phyloP scores from a whole-genome alignment of 2,329 filamentous ascomycete species.

The Colletotrichum salicis region DNA sequence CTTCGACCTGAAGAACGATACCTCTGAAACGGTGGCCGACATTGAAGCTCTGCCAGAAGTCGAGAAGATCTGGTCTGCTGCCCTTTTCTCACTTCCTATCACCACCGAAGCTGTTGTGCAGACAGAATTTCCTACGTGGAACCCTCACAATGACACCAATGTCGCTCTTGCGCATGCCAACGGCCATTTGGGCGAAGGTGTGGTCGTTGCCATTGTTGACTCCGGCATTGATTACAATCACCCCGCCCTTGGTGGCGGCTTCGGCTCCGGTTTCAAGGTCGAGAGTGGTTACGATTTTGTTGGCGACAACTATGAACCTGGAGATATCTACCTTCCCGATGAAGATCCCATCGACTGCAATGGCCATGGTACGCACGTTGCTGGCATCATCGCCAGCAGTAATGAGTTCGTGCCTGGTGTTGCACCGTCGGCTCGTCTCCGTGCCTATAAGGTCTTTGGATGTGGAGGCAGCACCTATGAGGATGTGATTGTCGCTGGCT shows the following conservation, averaged over 20 bases:
- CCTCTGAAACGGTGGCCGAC: neutral
- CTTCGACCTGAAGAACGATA: constrained; percentile 26
- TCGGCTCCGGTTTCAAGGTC: constrained; percentile 60
- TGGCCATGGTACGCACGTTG: constrained; percentile 11
- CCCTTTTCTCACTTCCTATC: neutral
- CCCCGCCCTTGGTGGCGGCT: constrained; percentile 62
- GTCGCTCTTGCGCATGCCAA: constrained; percentile 10
- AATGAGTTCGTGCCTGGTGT: constrained; percentile 50
- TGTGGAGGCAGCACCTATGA: constrained; percentile 35
- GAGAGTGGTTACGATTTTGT: constrained; percentile 59
- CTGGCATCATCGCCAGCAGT: constrained; percentile 37
- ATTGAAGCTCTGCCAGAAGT: constrained; percentile 22
- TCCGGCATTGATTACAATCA: constrained; percentile 60
- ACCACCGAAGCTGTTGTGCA: neutral
- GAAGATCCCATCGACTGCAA: constrained; percentile 52
- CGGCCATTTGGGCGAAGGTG: constrained; percentile 7
- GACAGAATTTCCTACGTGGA: neutral
- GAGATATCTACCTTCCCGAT: constrained; percentile 46
- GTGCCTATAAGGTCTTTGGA: constrained; percentile 52
- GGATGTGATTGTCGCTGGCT: constrained; percentile 34
- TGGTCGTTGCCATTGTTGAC: constrained; percentile 40
- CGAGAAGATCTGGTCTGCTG: neutral
- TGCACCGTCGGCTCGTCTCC: constrained; percentile 52
- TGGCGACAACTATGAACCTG: constrained; percentile 50
- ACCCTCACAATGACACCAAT: constrained; percentile 17